Percentiles rank a stretch among this genome's conserved stretches.
Evolutionary conservation across 202 grass and related monocot genomes (phyloP).

Genomic region (Hordeum pubiflorum): DNA sequence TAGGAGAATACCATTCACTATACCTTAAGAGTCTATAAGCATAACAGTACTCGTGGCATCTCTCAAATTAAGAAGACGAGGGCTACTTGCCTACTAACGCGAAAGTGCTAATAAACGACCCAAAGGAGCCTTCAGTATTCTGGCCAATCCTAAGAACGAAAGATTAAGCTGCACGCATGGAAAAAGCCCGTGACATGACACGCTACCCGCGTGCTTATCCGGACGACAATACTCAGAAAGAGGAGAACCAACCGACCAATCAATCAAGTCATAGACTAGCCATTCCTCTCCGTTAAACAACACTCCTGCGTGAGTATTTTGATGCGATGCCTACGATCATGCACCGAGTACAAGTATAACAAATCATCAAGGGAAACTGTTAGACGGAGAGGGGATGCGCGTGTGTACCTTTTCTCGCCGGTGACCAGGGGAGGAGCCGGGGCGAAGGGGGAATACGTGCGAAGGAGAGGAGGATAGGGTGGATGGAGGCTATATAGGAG

Average conservation of each 20-base stretch:
- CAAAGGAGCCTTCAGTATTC: not conserved
- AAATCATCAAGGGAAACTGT: not conserved
- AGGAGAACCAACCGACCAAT: not conserved
- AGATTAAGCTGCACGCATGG: not conserved
- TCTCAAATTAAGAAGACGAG: not conserved
- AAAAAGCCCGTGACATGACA: not conserved
- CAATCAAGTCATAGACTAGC: not conserved
- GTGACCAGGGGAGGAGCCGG: not conserved
- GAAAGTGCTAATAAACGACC: not conserved
- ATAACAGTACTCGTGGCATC: not conserved
- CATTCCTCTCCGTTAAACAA: not conserved
- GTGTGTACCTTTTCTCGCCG: not conserved
- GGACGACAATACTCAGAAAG: not conserved
- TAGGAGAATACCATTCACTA: not conserved
- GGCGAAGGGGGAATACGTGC: constrained; percentile 2
- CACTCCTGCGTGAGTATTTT: not conserved
- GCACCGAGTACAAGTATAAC: not conserved
- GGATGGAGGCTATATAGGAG: constrained; percentile 43
- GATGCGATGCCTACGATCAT: not conserved
- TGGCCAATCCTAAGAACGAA: not conserved
- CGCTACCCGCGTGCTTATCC: not conserved
- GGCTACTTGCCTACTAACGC: not conserved
- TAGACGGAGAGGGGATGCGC: not conserved
- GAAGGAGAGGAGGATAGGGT: constrained; percentile 29
- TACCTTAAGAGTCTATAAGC: not conserved